These are phyloP conservation scores for Clavispora fructus DNA, from an alignment of 805 yeast species.

Conservation along the genomic window DNA sequence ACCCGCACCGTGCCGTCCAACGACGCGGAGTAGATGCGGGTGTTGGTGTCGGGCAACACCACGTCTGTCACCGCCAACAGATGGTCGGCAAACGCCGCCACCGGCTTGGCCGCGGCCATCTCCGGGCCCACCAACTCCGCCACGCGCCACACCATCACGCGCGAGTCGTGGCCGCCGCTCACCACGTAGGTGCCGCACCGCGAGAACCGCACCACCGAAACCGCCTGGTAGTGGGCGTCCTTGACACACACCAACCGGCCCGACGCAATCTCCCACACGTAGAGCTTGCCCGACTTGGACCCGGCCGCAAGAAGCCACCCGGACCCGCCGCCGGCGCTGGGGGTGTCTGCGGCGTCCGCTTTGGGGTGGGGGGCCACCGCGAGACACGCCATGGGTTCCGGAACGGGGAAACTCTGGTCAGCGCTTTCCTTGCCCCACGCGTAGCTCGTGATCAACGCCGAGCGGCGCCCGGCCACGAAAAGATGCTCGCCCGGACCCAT, in stretches of 20 bases:
- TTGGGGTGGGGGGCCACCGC: slow-evolving; percentile 40
- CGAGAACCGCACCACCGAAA: slow-evolving; percentile 55
- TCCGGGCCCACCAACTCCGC: slow-evolving; percentile 47
- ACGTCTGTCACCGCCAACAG: slow-evolving; percentile 48
- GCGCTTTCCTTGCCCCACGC: slow-evolving; percentile 64
- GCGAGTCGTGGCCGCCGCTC: slow-evolving; percentile 77
- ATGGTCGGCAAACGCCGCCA: slow-evolving; percentile 56
- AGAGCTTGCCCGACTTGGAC: slow-evolving; percentile 67
- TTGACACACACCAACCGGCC: slow-evolving; percentile 69
- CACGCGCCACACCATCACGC: slow-evolving; percentile 70
- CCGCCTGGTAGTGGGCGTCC: slow-evolving; percentile 80
- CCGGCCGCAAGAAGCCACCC: slow-evolving; percentile 67
- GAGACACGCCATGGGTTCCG: slow-evolving; percentile 67
- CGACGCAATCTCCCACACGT: slow-evolving; percentile 79
- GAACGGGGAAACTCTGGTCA: slow-evolving; percentile 78
- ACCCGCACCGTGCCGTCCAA: slow-evolving; percentile 70
- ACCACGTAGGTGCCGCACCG: slow-evolving; percentile 59
- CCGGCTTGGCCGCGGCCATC: slow-evolving; percentile 47
- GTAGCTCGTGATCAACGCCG: slow-evolving; percentile 73
- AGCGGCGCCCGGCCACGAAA: slow-evolving; percentile 61
- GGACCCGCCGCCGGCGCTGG: background rate
- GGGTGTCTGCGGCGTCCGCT: background rate
- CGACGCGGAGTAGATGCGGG: slow-evolving; percentile 64
- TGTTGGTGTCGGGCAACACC: slow-evolving; percentile 47
- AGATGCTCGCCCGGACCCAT: slow-evolving; percentile 45